Conservation (phyloP, 129 eudicot genomes). For the Mikania micrantha region DNA sequence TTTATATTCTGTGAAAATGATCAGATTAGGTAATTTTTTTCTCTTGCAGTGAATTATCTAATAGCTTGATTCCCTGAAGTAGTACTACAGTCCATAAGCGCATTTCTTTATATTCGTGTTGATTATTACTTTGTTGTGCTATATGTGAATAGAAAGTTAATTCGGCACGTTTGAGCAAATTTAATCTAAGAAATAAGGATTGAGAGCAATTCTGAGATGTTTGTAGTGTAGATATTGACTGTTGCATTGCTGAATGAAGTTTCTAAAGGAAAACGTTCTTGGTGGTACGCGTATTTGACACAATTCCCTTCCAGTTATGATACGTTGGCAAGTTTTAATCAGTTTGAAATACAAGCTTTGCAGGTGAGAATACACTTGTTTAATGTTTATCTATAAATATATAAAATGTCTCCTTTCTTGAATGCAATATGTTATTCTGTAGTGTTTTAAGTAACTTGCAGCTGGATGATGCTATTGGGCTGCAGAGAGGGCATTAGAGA, state of each 20-base stretch:
- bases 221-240: slow-evolving; percentile 48
- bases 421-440: slow-evolving; percentile 15
- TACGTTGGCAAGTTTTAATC: slow-evolving; percentile 62
- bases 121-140: too few species aligned
- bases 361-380: slow-evolving; percentile 43
- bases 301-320: slow-evolving; percentile 74
- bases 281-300: slow-evolving; percentile 76
- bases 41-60: too few species aligned
- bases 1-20: neutral
- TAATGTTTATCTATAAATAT: neutral
- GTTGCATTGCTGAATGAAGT: slow-evolving; percentile 62
- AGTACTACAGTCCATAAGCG: too few species aligned
- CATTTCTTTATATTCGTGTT: too few species aligned
- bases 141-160: neutral
- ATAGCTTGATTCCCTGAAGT: too few species aligned
- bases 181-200: neutral
- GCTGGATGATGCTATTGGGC: slow-evolving; percentile 95
- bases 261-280: slow-evolving; percentile 53
- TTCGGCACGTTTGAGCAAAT: neutral
- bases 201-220: neutral
- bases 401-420: neutral
- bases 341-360: slow-evolving; percentile 67
- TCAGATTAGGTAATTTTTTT: too few species aligned
- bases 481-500: slow-evolving; percentile 61
- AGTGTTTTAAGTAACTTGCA: slow-evolving; percentile 34